Percentiles rank a stretch among this genome's conserved stretches.
These are phyloP conservation scores for Hymenotorrendiella dingleyae DNA, from an alignment of 2,329 filamentous ascomycete genomes.

Conservation along the genomic window DNA sequence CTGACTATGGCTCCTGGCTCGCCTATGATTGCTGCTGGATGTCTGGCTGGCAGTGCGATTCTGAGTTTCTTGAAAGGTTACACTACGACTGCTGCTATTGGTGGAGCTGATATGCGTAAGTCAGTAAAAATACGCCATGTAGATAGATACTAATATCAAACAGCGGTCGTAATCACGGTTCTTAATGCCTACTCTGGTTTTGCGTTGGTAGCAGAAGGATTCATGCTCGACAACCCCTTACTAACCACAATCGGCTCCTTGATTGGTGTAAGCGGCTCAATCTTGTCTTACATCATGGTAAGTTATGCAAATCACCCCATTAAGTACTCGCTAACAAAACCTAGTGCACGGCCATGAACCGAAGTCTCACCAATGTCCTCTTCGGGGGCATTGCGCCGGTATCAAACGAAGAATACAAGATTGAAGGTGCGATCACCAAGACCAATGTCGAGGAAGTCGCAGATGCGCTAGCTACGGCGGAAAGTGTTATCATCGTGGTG, in stretches of 20 bases:
- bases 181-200: conserved; percentile 89
- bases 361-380: conserved; percentile 80
- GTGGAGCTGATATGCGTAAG: conserved; percentile 83
- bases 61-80: conserved; percentile 82
- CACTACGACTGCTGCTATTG: conserved; percentile 82
- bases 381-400: conserved; percentile 74
- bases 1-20: conserved; percentile 75
- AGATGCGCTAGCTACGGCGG: conserved; percentile 67
- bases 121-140: conserved; percentile 1
- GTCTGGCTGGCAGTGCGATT: conserved; percentile 67
- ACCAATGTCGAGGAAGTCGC: conserved; percentile 76
- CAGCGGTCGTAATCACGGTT: conserved; percentile 78
- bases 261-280: conserved; percentile 83
- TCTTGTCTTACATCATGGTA: conserved; percentile 74
- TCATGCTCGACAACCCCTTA: conserved; percentile 85
- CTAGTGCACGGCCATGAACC: conserved; percentile 80
- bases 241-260: conserved; percentile 80
- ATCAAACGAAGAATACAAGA: conserved; percentile 59
- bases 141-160: not conserved
- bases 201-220: conserved; percentile 80
- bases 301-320: not conserved
- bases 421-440: conserved; percentile 73
- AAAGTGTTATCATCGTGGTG: conserved; percentile 77
- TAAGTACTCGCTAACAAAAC: not conserved
- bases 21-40: conserved; percentile 71